These are phyloP conservation scores for Epichloe glyceriae DNA, from an alignment of 2,329 filamentous ascomycete species.

Conservation along the genomic window DNA sequence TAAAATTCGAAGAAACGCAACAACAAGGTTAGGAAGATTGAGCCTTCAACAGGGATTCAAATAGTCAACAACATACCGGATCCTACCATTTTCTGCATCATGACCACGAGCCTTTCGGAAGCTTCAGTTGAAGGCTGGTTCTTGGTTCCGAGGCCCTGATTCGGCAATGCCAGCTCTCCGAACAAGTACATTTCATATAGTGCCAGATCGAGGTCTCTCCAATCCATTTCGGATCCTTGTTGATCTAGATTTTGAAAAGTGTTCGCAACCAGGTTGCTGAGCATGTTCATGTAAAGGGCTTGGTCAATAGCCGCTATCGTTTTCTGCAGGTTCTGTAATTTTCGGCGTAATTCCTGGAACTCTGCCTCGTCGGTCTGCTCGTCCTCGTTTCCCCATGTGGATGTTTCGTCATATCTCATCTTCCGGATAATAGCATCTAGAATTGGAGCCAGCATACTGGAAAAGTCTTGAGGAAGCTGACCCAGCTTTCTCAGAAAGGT, in stretches of 20 bases:
- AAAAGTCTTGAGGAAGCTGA: slow-evolving; percentile 59
- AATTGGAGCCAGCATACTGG: slow-evolving; percentile 74
- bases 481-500: slow-evolving; percentile 78
- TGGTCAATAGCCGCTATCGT: slow-evolving; percentile 85
- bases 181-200: slow-evolving; percentile 93
- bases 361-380: slow-evolving; percentile 95
- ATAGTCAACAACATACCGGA: slow-evolving; percentile 48
- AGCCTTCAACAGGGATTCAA: background rate
- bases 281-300: slow-evolving; percentile 70
- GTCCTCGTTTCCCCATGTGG: slow-evolving; percentile 84
- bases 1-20: background rate
- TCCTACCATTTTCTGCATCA: slow-evolving; percentile 94
- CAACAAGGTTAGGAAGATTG: background rate
- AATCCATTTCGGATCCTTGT: slow-evolving; percentile 65
- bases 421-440: slow-evolving; percentile 86
- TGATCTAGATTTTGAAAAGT: slow-evolving; percentile 74
- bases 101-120: slow-evolving; percentile 68
- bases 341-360: slow-evolving; percentile 86
- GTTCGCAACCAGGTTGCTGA: slow-evolving; percentile 76
- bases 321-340: slow-evolving; percentile 82
- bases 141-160: slow-evolving; percentile 77
- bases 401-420: slow-evolving; percentile 95
- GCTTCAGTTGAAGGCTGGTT: slow-evolving; percentile 68
- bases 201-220: slow-evolving; percentile 89
- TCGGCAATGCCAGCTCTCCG: slow-evolving; percentile 83